Percentiles rank a stretch among this genome's conserved stretches.
Conservation (phyloP, 768 basidiomycete species). For the Pleurotus salmoneostramineus region DNA sequence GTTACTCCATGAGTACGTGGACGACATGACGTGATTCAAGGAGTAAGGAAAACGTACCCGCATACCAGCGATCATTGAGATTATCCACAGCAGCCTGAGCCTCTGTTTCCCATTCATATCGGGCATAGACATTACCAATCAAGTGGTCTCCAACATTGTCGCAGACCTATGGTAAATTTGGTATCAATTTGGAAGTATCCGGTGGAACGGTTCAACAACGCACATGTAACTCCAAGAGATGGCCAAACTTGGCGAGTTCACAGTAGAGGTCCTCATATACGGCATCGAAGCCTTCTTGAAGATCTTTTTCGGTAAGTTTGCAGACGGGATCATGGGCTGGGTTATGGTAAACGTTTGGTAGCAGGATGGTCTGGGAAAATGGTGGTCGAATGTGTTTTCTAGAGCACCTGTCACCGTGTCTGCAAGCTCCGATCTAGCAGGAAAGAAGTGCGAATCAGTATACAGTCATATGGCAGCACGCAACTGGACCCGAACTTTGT, state of each 20-base stretch:
- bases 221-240: slow-evolving; percentile 93
- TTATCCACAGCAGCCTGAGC: slow-evolving; percentile 91
- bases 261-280: slow-evolving; percentile 96
- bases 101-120: slow-evolving; percentile 98
- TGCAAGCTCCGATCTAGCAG: slow-evolving; percentile 90
- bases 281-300: slow-evolving; percentile 89
- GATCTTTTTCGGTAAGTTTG: slow-evolving; percentile 81
- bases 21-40: not conserved
- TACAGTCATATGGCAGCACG: slow-evolving; percentile 1
- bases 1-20: not conserved
- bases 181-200: slow-evolving; percentile 6
- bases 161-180: slow-evolving; percentile 58
- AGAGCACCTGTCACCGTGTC: slow-evolving; percentile 97
- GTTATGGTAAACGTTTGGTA: slow-evolving; percentile 98
- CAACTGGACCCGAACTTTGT: slow-evolving; percentile 58
- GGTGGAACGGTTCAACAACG: slow-evolving; percentile 22
- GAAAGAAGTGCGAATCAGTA: slow-evolving; percentile 6
- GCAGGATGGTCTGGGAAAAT: slow-evolving; percentile 93
- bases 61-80: slow-evolving; percentile 97
- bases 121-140: slow-evolving; percentile 95
- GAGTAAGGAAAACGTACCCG: slow-evolving; percentile 51
- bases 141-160: slow-evolving; percentile 99
- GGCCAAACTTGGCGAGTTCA: slow-evolving; percentile 92
- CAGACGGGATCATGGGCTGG: slow-evolving; percentile 91
- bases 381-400: slow-evolving; percentile 98